Conservation (phyloP, 2,329 filamentous ascomycete genomes). For the Nothophaeocryptopus gaeumannii region DNA sequence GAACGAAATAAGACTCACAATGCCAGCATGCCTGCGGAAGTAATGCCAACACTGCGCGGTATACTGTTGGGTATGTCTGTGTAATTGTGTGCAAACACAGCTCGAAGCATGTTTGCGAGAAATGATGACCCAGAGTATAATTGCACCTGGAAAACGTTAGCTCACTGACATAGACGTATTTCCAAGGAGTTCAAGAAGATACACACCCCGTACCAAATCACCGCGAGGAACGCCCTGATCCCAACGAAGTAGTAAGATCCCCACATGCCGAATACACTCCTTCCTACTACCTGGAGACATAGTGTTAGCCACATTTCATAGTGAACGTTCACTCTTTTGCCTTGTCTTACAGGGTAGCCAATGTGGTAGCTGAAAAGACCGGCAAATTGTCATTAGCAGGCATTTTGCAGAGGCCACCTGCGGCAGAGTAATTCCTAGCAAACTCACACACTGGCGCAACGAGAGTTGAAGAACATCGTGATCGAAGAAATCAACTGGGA, state of each 20-base stretch:
- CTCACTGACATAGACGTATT: too few relatives aligned
- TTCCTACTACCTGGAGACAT: constrained; percentile 33
- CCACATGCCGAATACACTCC: constrained; percentile 44
- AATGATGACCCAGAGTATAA: constrained; percentile 27
- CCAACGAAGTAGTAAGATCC: constrained; percentile 45
- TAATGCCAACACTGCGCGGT: constrained; percentile 32
- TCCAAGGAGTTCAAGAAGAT: constrained; percentile 39
- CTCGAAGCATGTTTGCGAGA: constrained; percentile 28
- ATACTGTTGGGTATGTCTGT: constrained; percentile 34
- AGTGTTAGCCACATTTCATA: background rate
- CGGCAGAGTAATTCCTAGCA: too few relatives aligned
- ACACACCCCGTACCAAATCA: constrained; percentile 45
- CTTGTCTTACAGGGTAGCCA: constrained; percentile 20
- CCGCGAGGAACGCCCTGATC: constrained; percentile 41
- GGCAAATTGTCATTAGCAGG: too few relatives aligned
- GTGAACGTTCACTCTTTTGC: too few relatives aligned
- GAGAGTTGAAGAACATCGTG: constrained; percentile 47
- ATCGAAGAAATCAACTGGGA: constrained; percentile 43
- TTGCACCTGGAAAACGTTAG: constrained; percentile 6
- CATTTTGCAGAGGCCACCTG: too few relatives aligned
- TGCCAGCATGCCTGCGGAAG: constrained; percentile 34
- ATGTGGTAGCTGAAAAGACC: constrained; percentile 18
- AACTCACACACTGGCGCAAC: constrained; percentile 40
- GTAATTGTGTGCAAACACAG: constrained; percentile 41
- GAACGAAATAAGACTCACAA: constrained; percentile 30